These are phyloP conservation scores for Davidsoniella eucalypti DNA, from an alignment of 2,329 filamentous ascomycete species.

Conservation along the genomic window DNA sequence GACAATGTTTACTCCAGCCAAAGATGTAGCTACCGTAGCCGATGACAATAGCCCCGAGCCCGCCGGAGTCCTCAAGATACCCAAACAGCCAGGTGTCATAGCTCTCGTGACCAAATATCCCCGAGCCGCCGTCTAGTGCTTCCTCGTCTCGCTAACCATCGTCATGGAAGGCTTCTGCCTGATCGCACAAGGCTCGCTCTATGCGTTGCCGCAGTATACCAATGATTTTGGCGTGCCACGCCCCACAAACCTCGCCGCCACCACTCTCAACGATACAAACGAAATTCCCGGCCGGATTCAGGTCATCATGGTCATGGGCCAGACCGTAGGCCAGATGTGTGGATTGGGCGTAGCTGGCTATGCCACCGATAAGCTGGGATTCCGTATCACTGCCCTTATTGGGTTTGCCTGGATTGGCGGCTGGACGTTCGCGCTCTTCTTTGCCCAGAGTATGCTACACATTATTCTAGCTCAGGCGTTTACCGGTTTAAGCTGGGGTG, in stretches of 20 bases:
- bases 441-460: slow-evolving; percentile 21
- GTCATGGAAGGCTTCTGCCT: slow-evolving; percentile 13
- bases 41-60: no score
- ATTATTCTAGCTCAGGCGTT: slow-evolving; percentile 25
- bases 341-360: slow-evolving; percentile 28
- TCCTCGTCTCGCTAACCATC: slow-evolving; percentile 13
- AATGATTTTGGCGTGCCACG: slow-evolving; percentile 18
- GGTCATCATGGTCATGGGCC: slow-evolving; percentile 26
- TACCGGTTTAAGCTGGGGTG: slow-evolving; percentile 25
- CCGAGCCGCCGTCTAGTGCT: slow-evolving; percentile 11
- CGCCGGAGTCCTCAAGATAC: neutral
- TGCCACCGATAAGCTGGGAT: slow-evolving; percentile 24
- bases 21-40: no score
- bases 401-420: slow-evolving; percentile 21
- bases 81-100: neutral
- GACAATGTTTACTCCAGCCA: no score
- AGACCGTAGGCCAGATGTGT: slow-evolving; percentile 28
- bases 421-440: slow-evolving; percentile 28
- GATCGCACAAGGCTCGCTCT: slow-evolving; percentile 13
- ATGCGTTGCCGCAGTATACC: slow-evolving; percentile 18
- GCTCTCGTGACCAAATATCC: slow-evolving; percentile 8
- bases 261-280: slow-evolving; percentile 14
- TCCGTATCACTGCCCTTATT: slow-evolving; percentile 25
- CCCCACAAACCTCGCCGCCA: neutral
- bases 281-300: slow-evolving; percentile 31